A percentile compares a stretch with the other conserved stretches of the same genome.
Conservation (phyloP, 169 alveolate genomes). For the Eimeria maxima region DNA sequence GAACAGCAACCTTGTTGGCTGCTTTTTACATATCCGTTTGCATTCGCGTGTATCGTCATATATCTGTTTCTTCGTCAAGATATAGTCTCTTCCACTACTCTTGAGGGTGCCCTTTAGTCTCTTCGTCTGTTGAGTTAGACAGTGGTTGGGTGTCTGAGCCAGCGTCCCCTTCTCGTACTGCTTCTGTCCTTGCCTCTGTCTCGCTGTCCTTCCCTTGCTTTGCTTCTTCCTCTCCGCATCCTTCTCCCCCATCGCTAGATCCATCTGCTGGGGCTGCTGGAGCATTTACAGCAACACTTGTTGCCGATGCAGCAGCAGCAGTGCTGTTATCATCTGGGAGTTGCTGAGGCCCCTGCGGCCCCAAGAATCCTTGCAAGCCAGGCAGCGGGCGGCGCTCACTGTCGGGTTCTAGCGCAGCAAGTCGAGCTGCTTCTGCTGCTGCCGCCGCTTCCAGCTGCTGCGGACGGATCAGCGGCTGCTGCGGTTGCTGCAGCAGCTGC, state of each 20-base stretch:
- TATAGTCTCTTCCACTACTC: background rate
- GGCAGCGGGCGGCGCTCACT: background rate
- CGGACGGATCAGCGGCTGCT: constrained; percentile 15
- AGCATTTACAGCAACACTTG: background rate
- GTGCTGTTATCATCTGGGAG: background rate
- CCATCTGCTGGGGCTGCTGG: constrained; percentile 10
- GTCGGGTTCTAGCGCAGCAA: constrained; percentile 45
- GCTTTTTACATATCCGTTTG: background rate
- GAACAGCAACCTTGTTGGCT: background rate
- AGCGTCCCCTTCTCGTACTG: no score
- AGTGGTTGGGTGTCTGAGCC: no score
- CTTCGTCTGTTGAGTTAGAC: background rate
- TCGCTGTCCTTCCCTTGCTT: background rate
- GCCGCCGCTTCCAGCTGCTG: constrained; percentile 24
- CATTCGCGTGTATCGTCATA: background rate
- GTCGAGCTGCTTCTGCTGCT: constrained; percentile 59
- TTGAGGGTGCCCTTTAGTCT: background rate
- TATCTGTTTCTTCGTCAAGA: no score
- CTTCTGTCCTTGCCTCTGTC: background rate
- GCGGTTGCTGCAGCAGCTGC: constrained; percentile 69
- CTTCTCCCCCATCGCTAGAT: background rate
- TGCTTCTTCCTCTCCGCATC: background rate
- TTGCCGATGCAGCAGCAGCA: background rate
- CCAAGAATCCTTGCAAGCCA: background rate
- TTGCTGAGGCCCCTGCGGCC: background rate